Evolutionary conservation across 1,284 basidiomycete genomes (phyloP).

Genomic region (Ustilago tritici): DNA sequence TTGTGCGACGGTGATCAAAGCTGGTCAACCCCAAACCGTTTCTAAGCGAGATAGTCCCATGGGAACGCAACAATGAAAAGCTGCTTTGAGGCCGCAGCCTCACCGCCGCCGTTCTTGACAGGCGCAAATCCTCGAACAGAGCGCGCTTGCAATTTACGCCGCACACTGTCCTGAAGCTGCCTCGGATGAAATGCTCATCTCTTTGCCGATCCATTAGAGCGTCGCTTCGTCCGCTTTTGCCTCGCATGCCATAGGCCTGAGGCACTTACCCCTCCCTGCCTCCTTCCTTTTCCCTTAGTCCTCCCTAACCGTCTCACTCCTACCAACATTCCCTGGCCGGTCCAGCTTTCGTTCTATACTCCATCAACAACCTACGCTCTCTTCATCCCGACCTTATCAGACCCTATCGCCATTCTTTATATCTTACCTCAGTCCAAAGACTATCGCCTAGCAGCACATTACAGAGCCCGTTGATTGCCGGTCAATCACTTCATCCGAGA

Average conservation of each 20-base stretch:
- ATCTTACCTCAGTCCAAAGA: background rate
- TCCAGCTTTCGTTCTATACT: conserved; percentile 2
- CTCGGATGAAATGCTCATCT: background rate
- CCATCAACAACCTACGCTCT: background rate
- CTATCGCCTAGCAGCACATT: background rate
- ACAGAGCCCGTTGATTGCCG: conserved; percentile 13
- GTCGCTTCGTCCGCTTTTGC: background rate
- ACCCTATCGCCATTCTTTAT: background rate
- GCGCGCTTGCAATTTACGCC: conserved; percentile 5
- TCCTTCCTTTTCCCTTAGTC: background rate
- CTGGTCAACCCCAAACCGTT: no score
- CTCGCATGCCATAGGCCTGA: background rate
- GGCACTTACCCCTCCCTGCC: background rate
- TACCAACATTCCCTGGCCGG: conserved; percentile 10
- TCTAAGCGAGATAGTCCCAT: no score
- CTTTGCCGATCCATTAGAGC: conserved; percentile 10
- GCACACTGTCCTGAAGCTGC: background rate
- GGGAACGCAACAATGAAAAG: no score
- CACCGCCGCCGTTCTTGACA: conserved; percentile 3
- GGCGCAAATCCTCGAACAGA: conserved; percentile 8
- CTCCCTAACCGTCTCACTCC: background rate
- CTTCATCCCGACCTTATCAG: background rate
- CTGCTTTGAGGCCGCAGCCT: background rate
- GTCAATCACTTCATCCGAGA: conserved; percentile 11
- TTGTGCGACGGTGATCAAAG: no score